phyloP scores from a whole-genome alignment of 345 rosid species.

The Hirschfeldia incana region DNA sequence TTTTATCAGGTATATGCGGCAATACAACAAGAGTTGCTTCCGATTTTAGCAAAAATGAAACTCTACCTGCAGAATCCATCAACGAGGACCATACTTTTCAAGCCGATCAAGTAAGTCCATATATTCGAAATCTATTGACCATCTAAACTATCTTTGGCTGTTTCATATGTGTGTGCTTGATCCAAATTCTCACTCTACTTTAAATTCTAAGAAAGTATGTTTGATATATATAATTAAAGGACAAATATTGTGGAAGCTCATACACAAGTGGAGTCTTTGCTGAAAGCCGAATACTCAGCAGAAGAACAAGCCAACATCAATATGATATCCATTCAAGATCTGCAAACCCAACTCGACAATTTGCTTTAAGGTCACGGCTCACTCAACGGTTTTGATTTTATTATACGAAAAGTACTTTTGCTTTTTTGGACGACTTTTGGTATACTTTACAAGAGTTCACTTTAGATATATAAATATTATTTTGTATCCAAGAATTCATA shows the following conservation, averaged over 20 bases:
- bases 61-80: conserved; percentile 86
- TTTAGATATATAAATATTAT: not conserved
- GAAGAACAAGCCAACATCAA: conserved; percentile 70
- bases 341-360: conserved; percentile 77
- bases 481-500: conserved; percentile 13
- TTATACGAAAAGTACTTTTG: not conserved
- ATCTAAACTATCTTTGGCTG: not conserved
- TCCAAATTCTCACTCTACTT: conserved; percentile 17
- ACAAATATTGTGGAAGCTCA: conserved; percentile 96
- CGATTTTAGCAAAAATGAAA: conserved; percentile 80
- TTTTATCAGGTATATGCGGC: conserved; percentile 69
- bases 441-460: conserved; percentile 22
- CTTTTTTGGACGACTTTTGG: conserved; percentile 12
- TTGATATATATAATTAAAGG: conserved; percentile 32
- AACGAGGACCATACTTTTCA: conserved; percentile 86
- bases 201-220: not conserved
- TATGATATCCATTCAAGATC: conserved; percentile 62
- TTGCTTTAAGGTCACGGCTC: conserved; percentile 44
- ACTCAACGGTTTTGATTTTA: not conserved
- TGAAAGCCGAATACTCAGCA: conserved; percentile 68
- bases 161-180: not conserved
- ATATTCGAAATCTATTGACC: not conserved
- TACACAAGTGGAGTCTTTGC: conserved; percentile 67
- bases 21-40: conserved; percentile 69
- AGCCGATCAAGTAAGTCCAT: conserved; percentile 79